Conservation (phyloP, 106 monocot species). For the Platanthera zijinensis region DNA sequence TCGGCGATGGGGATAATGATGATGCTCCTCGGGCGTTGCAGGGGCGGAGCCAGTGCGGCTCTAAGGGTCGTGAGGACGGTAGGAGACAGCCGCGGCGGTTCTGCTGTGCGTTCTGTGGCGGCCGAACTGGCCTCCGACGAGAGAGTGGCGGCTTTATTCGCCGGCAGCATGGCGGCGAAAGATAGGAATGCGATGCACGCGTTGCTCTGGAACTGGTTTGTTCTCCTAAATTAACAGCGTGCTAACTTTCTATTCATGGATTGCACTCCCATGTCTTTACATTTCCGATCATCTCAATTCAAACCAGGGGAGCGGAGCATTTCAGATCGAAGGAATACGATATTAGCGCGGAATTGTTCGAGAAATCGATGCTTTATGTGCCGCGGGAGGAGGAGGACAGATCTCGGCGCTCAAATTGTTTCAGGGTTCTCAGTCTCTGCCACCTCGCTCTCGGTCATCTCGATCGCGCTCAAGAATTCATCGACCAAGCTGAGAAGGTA, state of each 20-base stretch:
- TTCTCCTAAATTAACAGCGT: not conserved
- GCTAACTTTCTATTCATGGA: not conserved
- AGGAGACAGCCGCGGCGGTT: slow-evolving; percentile 34
- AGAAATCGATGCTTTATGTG: slow-evolving; percentile 94
- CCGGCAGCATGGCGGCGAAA: slow-evolving; percentile 23
- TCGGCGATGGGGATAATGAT: slow-evolving; percentile 44
- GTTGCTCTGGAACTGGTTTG: slow-evolving; percentile 89
- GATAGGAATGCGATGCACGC: slow-evolving; percentile 74
- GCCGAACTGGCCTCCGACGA: slow-evolving; percentile 72
- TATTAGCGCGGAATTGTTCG: slow-evolving; percentile 65
- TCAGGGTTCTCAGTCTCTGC: slow-evolving; percentile 84
- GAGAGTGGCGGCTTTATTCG: slow-evolving; percentile 55
- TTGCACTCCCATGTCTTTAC: not conserved
- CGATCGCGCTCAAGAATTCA: slow-evolving; percentile 77
- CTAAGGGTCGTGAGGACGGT: slow-evolving; percentile 59
- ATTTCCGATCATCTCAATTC: not conserved
- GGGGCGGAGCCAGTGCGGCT: slow-evolving; percentile 45
- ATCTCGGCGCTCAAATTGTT: slow-evolving; percentile 67
- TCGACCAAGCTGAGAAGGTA: slow-evolving; percentile 89
- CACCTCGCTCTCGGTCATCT: slow-evolving; percentile 66
- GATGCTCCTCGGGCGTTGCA: slow-evolving; percentile 47
- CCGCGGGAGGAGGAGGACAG: slow-evolving; percentile 57
- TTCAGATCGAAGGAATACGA: slow-evolving; percentile 64
- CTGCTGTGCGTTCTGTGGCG: slow-evolving; percentile 40
- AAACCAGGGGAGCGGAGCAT: slow-evolving; percentile 74